phyloP scores from a whole-genome alignment of 2,329 filamentous ascomycete species.

The Cladophialophora carrionii region DNA sequence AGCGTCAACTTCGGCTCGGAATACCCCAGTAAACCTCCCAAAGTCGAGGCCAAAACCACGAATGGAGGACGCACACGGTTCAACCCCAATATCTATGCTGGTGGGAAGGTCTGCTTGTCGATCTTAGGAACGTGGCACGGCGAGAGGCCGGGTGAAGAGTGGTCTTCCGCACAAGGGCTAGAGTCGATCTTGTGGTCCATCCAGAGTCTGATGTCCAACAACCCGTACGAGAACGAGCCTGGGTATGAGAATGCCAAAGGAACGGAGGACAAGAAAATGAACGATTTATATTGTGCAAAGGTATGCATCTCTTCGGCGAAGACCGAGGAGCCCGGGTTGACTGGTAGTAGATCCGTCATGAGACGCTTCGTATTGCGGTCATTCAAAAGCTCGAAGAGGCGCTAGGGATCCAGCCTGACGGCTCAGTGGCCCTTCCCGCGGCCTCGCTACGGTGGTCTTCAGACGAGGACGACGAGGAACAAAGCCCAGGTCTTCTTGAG shows the following conservation, averaged over 20 bases:
- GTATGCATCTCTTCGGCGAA: slow-evolving; percentile 49
- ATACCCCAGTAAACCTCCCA: slow-evolving; percentile 71
- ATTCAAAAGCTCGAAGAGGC: slow-evolving; percentile 83
- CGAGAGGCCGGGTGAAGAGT: slow-evolving; percentile 79
- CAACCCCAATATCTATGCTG: slow-evolving; percentile 94
- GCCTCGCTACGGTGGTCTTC: slow-evolving; percentile 31
- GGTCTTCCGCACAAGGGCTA: slow-evolving; percentile 93
- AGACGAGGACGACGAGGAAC: slow-evolving; percentile 43
- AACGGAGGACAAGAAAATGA: slow-evolving; percentile 70
- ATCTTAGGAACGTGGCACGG: slow-evolving; percentile 95
- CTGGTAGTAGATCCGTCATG: slow-evolving; percentile 74
- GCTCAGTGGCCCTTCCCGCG: slow-evolving; percentile 44
- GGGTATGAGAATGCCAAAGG: slow-evolving; percentile 80
- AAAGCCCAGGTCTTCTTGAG: slow-evolving; percentile 55
- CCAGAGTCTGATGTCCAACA: slow-evolving; percentile 90
- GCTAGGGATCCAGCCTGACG: slow-evolving; percentile 65
- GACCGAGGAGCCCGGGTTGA: background rate
- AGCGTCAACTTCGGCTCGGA: slow-evolving; percentile 54
- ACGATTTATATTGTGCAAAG: slow-evolving; percentile 78
- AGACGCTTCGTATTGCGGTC: slow-evolving; percentile 82
- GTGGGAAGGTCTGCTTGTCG: slow-evolving; percentile 90
- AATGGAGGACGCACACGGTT: slow-evolving; percentile 87
- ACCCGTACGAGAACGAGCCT: slow-evolving; percentile 95
- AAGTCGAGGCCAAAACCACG: slow-evolving; percentile 74
- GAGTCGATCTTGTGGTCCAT: slow-evolving; percentile 95